Percentiles rank a stretch among this genome's conserved stretches.
phyloP scores from a whole-genome alignment of 441 rosid genomes.

The Breynia disticha region DNA sequence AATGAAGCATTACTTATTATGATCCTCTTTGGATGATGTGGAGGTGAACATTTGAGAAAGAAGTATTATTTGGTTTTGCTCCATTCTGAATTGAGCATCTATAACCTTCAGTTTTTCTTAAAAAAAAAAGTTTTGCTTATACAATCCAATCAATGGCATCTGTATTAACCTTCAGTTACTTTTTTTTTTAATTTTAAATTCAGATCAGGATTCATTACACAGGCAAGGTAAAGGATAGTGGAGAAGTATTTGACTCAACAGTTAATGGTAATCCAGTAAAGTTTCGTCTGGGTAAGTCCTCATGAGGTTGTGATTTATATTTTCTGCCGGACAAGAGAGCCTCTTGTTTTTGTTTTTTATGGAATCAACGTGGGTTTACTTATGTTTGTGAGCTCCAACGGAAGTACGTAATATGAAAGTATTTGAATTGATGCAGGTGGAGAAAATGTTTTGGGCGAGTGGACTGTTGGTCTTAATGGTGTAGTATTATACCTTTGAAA shows the following conservation, averaged over 20 bases:
- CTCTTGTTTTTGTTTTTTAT: too few species aligned
- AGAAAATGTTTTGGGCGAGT: slow-evolving; percentile 28
- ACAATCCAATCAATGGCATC: too few species aligned
- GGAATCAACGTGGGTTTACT: background rate
- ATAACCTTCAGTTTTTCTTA: too few species aligned
- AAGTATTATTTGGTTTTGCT: background rate
- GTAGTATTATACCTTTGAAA: slow-evolving; percentile 4
- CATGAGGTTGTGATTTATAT: background rate
- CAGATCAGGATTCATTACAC: slow-evolving; percentile 39
- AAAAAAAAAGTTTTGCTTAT: too few species aligned
- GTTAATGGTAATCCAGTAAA: slow-evolving; percentile 22
- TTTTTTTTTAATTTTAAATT: slow-evolving; percentile 14
- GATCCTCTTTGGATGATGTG: too few species aligned
- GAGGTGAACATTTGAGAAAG: background rate
- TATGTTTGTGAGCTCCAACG: background rate
- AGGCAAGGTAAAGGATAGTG: slow-evolving; percentile 38
- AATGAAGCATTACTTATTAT: too few species aligned
- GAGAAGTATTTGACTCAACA: slow-evolving; percentile 36
- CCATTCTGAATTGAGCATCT: too few species aligned
- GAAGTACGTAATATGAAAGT: background rate
- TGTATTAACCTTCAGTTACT: background rate
- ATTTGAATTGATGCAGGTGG: slow-evolving; percentile 26
- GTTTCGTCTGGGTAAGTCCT: slow-evolving; percentile 38
- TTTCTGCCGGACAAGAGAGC: background rate
- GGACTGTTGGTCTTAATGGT: slow-evolving; percentile 52